phyloP scores from a whole-genome alignment of 257 asterid genomes.

The Ballota nigra region DNA sequence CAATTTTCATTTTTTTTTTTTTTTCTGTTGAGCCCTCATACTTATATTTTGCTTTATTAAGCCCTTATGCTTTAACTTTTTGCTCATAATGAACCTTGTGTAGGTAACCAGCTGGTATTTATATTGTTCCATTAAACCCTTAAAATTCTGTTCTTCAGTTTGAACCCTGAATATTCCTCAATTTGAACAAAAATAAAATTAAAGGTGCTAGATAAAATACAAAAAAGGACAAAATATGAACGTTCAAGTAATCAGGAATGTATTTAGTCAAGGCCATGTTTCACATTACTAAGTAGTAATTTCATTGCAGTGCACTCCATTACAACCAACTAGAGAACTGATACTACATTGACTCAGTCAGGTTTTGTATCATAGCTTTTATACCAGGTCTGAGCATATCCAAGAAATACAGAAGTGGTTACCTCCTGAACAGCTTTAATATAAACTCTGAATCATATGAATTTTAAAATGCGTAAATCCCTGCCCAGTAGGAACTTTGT shows the following conservation, averaged over 20 bases:
- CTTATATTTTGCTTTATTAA: not conserved
- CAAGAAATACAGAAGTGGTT: conserved; percentile 16
- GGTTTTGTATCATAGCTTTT: not conserved
- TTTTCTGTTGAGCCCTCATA: not conserved
- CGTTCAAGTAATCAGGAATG: not conserved
- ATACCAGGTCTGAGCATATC: not conserved
- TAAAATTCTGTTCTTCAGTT: not conserved
- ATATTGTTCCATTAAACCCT: not conserved
- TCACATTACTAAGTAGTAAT: conserved; percentile 7
- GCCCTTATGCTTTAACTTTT: not conserved
- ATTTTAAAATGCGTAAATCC: conserved; percentile 3
- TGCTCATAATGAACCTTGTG: not conserved
- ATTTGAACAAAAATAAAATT: not conserved
- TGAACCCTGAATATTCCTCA: not conserved
- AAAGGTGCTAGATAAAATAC: not conserved
- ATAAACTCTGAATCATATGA: conserved; percentile 1
- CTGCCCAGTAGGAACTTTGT: conserved; percentile 13
- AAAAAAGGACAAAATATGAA: not conserved
- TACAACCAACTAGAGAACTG: not conserved
- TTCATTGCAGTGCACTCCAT: not conserved
- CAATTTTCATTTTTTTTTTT: not conserved
- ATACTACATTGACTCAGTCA: not conserved
- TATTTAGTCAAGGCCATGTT: not conserved
- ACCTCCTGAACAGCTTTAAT: conserved; percentile 12
- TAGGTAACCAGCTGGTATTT: not conserved